A percentile compares a stretch with the other conserved stretches of the same genome.
Conservation (phyloP, 2,329 filamentous ascomycete species). For the Pyrenochaeta sp. region DNA sequence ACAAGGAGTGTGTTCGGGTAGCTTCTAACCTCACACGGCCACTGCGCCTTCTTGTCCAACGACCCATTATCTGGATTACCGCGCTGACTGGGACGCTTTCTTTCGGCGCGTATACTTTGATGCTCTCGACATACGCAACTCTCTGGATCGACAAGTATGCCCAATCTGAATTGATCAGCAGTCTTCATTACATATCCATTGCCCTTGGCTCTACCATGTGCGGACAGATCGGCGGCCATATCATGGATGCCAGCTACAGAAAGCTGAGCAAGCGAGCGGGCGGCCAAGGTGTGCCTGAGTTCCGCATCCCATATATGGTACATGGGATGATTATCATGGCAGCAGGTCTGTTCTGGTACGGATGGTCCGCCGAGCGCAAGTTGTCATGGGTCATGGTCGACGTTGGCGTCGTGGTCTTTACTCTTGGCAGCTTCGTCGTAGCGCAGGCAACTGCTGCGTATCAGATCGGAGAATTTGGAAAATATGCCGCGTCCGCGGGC, state of each 20-base stretch:
- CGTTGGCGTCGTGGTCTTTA: slow-evolving; percentile 59
- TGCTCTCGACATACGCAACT: slow-evolving; percentile 32
- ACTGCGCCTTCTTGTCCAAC: slow-evolving; percentile 62
- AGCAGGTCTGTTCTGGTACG: slow-evolving; percentile 54
- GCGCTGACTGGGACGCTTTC: slow-evolving; percentile 52
- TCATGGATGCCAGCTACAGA: slow-evolving; percentile 57
- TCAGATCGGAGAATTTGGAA: slow-evolving; percentile 65
- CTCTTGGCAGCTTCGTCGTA: slow-evolving; percentile 40
- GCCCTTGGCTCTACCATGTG: slow-evolving; percentile 65
- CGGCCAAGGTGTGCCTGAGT: slow-evolving; percentile 23
- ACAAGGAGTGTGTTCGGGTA: slow-evolving; percentile 28
- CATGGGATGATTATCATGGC: slow-evolving; percentile 36
- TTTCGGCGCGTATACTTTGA: slow-evolving; percentile 47
- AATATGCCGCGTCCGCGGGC: slow-evolving; percentile 66
- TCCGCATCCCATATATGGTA: slow-evolving; percentile 29
- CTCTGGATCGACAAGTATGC: slow-evolving; percentile 33
- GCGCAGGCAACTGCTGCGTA: slow-evolving; percentile 63
- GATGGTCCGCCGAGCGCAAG: slow-evolving; percentile 61
- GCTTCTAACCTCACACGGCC: slow-evolving; percentile 55
- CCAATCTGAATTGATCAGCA: slow-evolving; percentile 16
- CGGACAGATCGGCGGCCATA: slow-evolving; percentile 46
- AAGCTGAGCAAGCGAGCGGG: background rate
- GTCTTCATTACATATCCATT: slow-evolving; percentile 56
- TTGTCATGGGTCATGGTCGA: slow-evolving; percentile 64
- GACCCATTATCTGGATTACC: slow-evolving; percentile 59